Evolutionary conservation across 208 protist genomes (phyloP), one percentile per base, ranked within the genome.

Genomic region (Spongospora subterranea): DNA sequence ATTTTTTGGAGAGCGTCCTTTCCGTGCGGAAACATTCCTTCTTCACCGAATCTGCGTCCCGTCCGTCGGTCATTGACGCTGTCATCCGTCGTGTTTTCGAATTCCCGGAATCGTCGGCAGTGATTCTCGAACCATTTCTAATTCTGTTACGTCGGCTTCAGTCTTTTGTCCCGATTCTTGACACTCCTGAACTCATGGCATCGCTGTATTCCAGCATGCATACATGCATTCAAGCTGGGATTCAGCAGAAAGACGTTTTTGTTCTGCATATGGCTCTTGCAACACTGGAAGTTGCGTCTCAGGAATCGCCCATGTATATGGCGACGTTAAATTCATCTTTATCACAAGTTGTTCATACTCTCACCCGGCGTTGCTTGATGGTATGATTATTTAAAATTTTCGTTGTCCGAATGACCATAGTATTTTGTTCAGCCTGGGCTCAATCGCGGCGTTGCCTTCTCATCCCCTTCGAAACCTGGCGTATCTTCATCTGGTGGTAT

Each of bases 231-330:
- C 35, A 35, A 35, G n/a, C 6, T 43, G 71, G 71, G 17, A 35
- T 82, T 6, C 71, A 82, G n/a, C 71, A 82, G 13, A 82, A 82
- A 43, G 71, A 82, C 71, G 71, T 82, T 82, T 35, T 45, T n/a
- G 40, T 43, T 35, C 71, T 82, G 71, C 71, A 43, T 43, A 20
- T 82, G n/a, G 40, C 71, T 20, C n/a, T 82, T 6, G n/a, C 71
- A 6, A 20, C 71, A 6, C 71, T 82, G n/a, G 71, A 82, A 35
- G 13, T 82, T 13, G n/a, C n/a, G 17, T 82, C 71, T 35, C 35
- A 6, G 71, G 17, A n/a, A 20, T 45, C 71, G n/a, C 71, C 71
- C 6, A 13, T 35, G 6, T 82, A 45, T 43, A 45, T 82, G 71
- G 13, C n/a, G 35, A 20, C 35, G 35, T n/a, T 82, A 6, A 82